Evolutionary conservation across 768 basidiomycete genomes (phyloP), one percentile per base, ranked within the genome.

Genomic region (Tulasnella sp.): DNA sequence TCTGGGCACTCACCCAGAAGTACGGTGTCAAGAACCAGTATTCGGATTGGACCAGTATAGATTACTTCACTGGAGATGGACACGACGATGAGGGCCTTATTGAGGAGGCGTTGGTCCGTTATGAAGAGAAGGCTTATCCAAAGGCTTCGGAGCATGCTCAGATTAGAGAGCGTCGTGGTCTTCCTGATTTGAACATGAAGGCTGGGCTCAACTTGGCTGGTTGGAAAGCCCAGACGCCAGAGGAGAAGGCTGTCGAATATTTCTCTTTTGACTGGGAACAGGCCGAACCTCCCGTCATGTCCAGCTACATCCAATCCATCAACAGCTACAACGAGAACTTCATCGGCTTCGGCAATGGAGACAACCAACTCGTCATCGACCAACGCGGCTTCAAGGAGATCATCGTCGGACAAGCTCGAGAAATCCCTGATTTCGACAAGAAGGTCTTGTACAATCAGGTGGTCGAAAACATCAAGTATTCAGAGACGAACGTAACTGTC

Each of bases 281-380:
- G 58, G 73, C 69, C 33, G 72, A 81, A 58, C 69, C 75, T 3
- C 80, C 80, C 1, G 77, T 78, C 28, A 70, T 79, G 59, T 53
- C 52, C 7, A 46, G 44, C 22, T 53, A 45, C 45, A 52, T 53
- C 25, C 45, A 29, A n/a, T 48, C 48, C 7, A 19, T 31, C n/a
- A 27, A 48, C 78, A 74, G 72, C 44, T 77, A 79, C 58, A 82
- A 82, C 59, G 77, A 73, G 57, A 81, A 81, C 13, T 71, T 68
- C 58, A 65, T 72, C 37, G 59, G 66, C 0, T 69, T 69, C 58
- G 64, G 66, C 56, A 76, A 78, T 0, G 67, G 69, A 24, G 66
- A 66, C 19, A 77, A 79, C 54, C 61, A 66, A 28, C 64, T 83
- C 57, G 71, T 67, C 10, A 69, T 77, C 42, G 81, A 83, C 57